Base-by-base conservation (phyloP, 257 asterid species). In the Solanum bukasovii region DNA sequence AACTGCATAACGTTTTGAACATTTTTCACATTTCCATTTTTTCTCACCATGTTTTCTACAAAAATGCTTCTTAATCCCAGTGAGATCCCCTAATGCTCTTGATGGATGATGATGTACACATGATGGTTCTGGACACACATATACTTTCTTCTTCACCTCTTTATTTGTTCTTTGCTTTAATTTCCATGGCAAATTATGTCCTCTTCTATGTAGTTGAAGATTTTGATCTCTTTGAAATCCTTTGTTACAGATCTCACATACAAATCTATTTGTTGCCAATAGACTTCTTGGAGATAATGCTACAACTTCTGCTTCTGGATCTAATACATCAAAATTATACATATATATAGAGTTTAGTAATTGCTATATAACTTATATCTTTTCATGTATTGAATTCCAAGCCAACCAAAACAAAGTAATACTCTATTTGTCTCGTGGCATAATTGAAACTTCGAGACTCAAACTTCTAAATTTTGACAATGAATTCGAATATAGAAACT, bases 191-290 rank as follows among this genome's bases (percentile, higher is more conserved):
- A 94, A 74, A 81, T 94, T 94, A 56, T 94, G 98, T 2, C 98
- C 98, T 74, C 98, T 89, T 71, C 98, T 87, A 68, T 94, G 98
- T 2, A 94, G 65, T n/a, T 94, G 98, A 59, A 94, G 83, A 65
- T 94, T 94, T 67, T 94, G 98, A 89, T 94, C 98, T 70, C 98
- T 91, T 87, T 94, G 96, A 40, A 94, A 94, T 7, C 98, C 98
- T 88, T 94, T 94, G 90, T 90, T 93, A 88, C 98, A 94, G 88
- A 94, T 93, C 93, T 94, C 98, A 85, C 98, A 94, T 72, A 94
- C 89, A 86, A 94, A 94, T 37, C 98, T 72, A 88, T 94, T 94
- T 83, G 95, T 94, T 85, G 98, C 98, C 93, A 94, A 88, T 0
- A 94, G 94, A 25, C 94, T 82, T 88, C 88, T 87, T 21, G 98